Percentiles rank a stretch among this genome's conserved stretches.
These are phyloP conservation scores for Schizochytrium sp. DNA, from an alignment of 108 stramenopile genomes.

Conservation along the genomic window DNA sequence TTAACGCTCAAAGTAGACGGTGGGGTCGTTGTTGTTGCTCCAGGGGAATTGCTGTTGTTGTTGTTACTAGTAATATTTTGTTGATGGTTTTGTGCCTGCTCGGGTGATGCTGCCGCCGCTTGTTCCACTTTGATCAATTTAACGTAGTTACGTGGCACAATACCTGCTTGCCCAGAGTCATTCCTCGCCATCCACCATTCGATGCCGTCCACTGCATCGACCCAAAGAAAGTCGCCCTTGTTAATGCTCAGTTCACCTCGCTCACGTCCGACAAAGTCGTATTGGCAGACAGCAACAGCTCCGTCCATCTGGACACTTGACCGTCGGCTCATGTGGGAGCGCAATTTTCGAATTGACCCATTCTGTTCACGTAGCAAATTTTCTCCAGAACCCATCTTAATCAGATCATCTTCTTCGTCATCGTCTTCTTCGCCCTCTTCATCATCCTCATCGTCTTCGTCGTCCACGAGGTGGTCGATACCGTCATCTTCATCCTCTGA, in stretches of 20 bases:
- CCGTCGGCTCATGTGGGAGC: not conserved
- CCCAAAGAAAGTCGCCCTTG: slow-evolving; percentile 56
- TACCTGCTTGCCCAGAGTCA: slow-evolving; percentile 25
- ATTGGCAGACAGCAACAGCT: slow-evolving; percentile 26
- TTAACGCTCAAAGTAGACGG: too few species aligned
- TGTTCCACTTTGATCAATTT: slow-evolving; percentile 35
- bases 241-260: slow-evolving; percentile 41
- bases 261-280: slow-evolving; percentile 53
- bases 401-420: not conserved
- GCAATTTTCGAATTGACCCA: not conserved
- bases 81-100: too few species aligned
- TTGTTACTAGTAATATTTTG: too few species aligned
- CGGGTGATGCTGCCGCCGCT: not conserved
- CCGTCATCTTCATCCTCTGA: slow-evolving; percentile 39
- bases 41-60: too few species aligned
- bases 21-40: too few species aligned
- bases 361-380: not conserved
- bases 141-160: slow-evolving; percentile 45
- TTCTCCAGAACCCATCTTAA: not conserved
- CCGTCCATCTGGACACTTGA: slow-evolving; percentile 33
- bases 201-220: slow-evolving; percentile 34
- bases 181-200: slow-evolving; percentile 55
- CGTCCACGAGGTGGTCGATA: too few species aligned
- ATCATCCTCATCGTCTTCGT: not conserved
- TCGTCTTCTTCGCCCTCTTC: not conserved